phyloP scores from a whole-genome alignment of 106 monocot genomes.

The Ottelia alismoides region DNA sequence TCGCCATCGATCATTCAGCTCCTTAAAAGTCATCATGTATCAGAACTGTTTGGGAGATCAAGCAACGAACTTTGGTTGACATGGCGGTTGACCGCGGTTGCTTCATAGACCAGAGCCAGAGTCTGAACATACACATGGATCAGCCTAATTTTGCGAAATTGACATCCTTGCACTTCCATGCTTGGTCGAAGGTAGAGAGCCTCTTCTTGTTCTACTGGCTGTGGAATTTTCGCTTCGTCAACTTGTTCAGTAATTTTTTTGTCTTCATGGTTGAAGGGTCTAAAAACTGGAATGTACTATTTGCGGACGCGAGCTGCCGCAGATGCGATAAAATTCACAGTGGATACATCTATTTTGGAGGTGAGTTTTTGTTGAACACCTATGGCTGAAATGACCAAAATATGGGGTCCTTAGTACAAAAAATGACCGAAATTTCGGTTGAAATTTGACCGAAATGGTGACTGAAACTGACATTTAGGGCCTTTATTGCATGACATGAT shows the following conservation, averaged over 20 bases:
- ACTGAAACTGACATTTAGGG: no score
- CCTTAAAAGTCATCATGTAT: neutral
- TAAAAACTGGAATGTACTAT: conserved; percentile 38
- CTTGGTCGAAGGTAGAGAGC: conserved; percentile 19
- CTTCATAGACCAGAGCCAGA: conserved; percentile 43
- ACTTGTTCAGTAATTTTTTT: neutral
- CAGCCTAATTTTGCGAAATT: conserved; percentile 34
- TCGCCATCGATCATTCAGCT: neutral
- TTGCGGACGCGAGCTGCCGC: conserved; percentile 24
- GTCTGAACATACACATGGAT: conserved; percentile 40
- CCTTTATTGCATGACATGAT: no score
- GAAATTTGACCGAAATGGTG: no score
- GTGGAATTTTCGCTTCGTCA: no score
- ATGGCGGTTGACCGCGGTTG: conserved; percentile 45
- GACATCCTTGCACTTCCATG: conserved; percentile 41
- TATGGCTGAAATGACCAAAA: no score
- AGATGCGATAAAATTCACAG: conserved; percentile 40
- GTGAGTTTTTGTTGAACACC: conserved; percentile 7
- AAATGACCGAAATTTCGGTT: no score
- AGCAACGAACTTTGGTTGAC: conserved; percentile 40
- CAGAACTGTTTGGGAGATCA: conserved; percentile 52
- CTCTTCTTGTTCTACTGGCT: no score
- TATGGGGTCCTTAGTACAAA: no score
- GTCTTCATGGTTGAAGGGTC: conserved; percentile 16
- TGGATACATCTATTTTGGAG: conserved; percentile 23